Evolutionary conservation across 2,329 filamentous ascomycete species (phyloP).

Genomic region (Pyricularia pennisetigena): DNA sequence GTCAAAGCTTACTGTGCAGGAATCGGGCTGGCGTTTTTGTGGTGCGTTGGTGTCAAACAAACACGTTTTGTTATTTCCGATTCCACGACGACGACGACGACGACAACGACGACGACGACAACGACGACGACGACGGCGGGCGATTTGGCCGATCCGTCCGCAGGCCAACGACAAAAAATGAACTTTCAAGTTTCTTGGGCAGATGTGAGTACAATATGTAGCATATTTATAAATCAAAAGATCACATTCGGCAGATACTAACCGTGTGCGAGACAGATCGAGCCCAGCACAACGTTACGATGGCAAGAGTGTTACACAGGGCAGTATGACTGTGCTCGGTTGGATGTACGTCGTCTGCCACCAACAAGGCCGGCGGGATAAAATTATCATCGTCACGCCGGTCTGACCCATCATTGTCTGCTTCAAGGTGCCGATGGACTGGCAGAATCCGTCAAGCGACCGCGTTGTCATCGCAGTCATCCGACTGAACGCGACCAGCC

Average conservation of each 20-base stretch:
- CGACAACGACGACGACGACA: neutral
- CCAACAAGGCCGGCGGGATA: neutral
- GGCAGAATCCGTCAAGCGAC: conserved; percentile 23
- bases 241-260: neutral
- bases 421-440: conserved; percentile 27
- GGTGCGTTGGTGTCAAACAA: neutral
- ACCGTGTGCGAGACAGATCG: neutral
- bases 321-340: conserved; percentile 24
- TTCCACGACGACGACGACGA: neutral
- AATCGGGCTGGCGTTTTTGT: neutral
- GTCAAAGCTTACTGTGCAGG: neutral
- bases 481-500: conserved; percentile 22
- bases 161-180: neutral
- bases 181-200: neutral
- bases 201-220: neutral
- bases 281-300: conserved; percentile 15
- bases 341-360: conserved; percentile 15
- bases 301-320: conserved; percentile 26
- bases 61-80: neutral
- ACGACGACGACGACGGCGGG: neutral
- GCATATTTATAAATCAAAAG: neutral
- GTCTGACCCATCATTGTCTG: neutral
- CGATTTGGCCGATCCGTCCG: neutral
- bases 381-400: neutral
- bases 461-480: conserved; percentile 26